Evolutionary conservation across 2,329 filamentous ascomycete species (phyloP).

Genomic region (Colletotrichum camelliae): DNA sequence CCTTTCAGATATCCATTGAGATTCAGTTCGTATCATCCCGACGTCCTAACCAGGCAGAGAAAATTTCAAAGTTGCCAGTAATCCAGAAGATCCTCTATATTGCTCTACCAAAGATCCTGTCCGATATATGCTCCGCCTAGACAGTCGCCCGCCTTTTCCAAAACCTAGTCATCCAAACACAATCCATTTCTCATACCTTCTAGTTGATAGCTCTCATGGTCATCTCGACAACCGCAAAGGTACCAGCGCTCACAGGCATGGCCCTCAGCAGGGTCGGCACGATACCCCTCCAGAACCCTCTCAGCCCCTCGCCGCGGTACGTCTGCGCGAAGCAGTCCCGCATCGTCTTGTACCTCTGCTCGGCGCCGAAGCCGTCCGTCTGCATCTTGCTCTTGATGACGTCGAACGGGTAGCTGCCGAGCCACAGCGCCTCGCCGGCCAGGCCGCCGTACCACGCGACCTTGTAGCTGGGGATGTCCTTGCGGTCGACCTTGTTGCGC

Average conservation of each 20-base stretch:
- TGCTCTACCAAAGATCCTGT: not conserved
- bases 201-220: conserved; percentile 66
- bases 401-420: conserved; percentile 93
- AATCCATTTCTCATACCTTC: not conserved
- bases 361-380: conserved; percentile 83
- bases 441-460: conserved; percentile 91
- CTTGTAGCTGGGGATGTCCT: conserved; percentile 82
- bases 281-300: conserved; percentile 95
- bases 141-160: not conserved
- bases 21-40: too few relatives aligned
- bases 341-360: conserved; percentile 81
- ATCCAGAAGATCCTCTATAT: not conserved
- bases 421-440: conserved; percentile 92
- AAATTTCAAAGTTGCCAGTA: too few relatives aligned
- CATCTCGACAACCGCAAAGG: conserved; percentile 83
- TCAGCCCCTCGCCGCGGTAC: conserved; percentile 74
- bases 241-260: conserved; percentile 98
- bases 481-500: conserved; percentile 76
- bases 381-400: conserved; percentile 99
- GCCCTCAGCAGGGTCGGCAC: conserved; percentile 89
- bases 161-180: not conserved
- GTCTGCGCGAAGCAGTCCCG: conserved; percentile 88
- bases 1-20: too few relatives aligned
- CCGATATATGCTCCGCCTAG: not conserved
- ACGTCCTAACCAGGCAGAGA: too few relatives aligned